Percentiles rank a stretch among this genome's conserved stretches.
These are phyloP conservation scores for Candida railenensis DNA, from an alignment of 805 yeast species.

Conservation along the genomic window DNA sequence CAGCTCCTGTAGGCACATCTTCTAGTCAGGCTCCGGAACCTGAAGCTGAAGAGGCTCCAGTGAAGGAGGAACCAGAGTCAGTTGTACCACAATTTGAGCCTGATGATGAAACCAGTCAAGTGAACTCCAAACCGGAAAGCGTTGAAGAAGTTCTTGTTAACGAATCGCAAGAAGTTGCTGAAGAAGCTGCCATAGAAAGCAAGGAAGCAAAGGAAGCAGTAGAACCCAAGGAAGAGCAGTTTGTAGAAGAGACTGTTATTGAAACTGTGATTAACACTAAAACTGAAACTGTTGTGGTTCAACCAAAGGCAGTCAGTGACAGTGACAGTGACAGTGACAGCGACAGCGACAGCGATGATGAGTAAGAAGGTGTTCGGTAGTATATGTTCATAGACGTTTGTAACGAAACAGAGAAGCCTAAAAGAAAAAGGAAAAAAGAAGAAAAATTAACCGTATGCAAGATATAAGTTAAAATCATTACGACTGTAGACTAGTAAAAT, in stretches of 20 bases:
- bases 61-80: constrained; percentile 3
- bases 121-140: background rate
- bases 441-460: background rate
- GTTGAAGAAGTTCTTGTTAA: background rate
- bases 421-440: background rate
- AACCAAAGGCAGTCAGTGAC: background rate
- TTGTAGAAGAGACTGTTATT: background rate
- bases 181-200: background rate
- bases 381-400: background rate
- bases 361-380: background rate
- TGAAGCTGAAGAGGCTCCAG: background rate
- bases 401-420: background rate
- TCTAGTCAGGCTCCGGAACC: background rate
- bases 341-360: background rate
- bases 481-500: background rate
- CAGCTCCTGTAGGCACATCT: background rate
- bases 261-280: background rate
- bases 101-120: constrained; percentile 5
- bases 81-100: constrained; percentile 1
- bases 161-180: constrained; percentile 1
- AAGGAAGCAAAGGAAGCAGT: constrained; percentile 5
- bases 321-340: background rate
- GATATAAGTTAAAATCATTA: background rate
- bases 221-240: constrained; percentile 4
- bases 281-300: background rate